Conservation (phyloP, 192 early-diverging fungal species). For the Phlyctochytrium arcticum region DNA sequence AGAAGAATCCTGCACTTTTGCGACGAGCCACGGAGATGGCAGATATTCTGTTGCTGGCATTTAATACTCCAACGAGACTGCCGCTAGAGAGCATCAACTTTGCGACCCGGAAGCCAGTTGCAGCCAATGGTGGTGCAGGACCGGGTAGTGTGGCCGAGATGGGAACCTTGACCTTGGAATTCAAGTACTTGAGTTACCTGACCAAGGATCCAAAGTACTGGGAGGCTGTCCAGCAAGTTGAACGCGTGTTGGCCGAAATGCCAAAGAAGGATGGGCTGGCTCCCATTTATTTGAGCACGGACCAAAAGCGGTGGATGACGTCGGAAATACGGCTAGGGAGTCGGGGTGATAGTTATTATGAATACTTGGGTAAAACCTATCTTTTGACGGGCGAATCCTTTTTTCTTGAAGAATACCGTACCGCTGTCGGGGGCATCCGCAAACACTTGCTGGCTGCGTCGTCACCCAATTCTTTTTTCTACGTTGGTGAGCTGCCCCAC, state of each 20-base stretch:
- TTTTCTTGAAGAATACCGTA: constrained; percentile 66
- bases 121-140: constrained; percentile 9
- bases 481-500: constrained; percentile 54
- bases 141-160: constrained; percentile 21
- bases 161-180: constrained; percentile 78
- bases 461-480: constrained; percentile 55
- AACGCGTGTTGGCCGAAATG: constrained; percentile 47
- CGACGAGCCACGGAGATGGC: constrained; percentile 73
- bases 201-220: constrained; percentile 70
- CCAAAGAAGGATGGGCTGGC: constrained; percentile 62
- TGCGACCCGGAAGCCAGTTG: constrained; percentile 2
- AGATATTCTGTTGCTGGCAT: constrained; percentile 66
- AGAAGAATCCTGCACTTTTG: constrained; percentile 49
- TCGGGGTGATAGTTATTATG: constrained; percentile 87
- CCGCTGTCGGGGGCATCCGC: constrained; percentile 61
- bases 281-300: constrained; percentile 65
- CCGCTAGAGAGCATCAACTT: constrained; percentile 47
- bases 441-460: constrained; percentile 58
- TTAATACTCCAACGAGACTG: constrained; percentile 59
- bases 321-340: constrained; percentile 70
- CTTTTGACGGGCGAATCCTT: constrained; percentile 62
- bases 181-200: constrained; percentile 73
- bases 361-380: constrained; percentile 91
- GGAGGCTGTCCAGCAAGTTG: constrained; percentile 62
- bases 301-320: constrained; percentile 54